Conservation (phyloP, 495 filamentous ascomycete species). For the Parathielavia hyrcaniae region DNA sequence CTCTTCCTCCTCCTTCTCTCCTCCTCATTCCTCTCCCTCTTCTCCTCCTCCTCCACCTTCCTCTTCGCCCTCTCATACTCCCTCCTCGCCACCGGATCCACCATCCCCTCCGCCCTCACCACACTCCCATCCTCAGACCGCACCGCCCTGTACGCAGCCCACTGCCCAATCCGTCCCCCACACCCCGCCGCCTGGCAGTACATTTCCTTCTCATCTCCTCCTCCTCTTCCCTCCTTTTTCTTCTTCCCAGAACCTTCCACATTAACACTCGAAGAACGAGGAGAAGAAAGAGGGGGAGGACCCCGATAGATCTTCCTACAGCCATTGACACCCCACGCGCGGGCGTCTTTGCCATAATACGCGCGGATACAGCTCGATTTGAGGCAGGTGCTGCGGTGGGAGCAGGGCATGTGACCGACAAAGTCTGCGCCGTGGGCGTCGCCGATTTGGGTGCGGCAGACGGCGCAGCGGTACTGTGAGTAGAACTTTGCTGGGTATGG, state of each 20-base stretch:
- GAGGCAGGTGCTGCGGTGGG: neutral
- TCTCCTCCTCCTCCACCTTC: neutral
- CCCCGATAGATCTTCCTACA: too few relatives aligned
- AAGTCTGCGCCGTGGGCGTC: too few relatives aligned
- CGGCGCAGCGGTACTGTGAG: too few relatives aligned
- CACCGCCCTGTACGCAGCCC: neutral
- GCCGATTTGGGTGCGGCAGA: too few relatives aligned
- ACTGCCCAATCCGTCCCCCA: neutral
- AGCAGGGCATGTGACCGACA: neutral
- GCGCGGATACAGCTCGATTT: too few relatives aligned
- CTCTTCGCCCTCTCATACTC: neutral
- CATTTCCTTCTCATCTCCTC: neutral
- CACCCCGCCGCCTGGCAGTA: slow-evolving; percentile 8
- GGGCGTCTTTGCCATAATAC: neutral
- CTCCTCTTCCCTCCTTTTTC: neutral
- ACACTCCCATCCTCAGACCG: neutral
- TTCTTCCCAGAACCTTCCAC: neutral
- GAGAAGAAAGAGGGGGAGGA: too few relatives aligned
- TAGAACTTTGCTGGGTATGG: too few relatives aligned
- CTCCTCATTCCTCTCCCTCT: slow-evolving; percentile 1
- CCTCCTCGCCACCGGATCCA: neutral
- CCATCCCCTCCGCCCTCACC: neutral
- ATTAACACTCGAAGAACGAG: too few relatives aligned
- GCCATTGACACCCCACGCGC: too few relatives aligned
- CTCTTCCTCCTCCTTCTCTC: neutral